Base-by-base conservation (phyloP, 2,329 filamentous ascomycete species). In the Colletotrichum navitas region DNA sequence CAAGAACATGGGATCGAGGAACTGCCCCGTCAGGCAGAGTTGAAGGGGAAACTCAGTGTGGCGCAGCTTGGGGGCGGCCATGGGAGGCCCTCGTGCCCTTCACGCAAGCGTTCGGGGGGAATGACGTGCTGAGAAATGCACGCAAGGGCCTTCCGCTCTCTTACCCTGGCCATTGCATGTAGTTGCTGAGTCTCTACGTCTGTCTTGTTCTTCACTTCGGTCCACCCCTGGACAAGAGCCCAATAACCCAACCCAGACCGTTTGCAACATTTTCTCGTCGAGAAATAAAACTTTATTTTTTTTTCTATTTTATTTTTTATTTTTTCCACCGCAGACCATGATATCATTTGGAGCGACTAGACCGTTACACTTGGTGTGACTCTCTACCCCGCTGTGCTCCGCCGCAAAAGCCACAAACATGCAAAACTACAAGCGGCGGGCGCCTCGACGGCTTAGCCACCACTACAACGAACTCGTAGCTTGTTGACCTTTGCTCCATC, bases 11-110 rank as follows among this genome's bases (percentile, higher is more conserved):
- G 39, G 63, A 39, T 29, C 1, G 2, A 60, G 18, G 66, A 67
- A 67, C 49, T 45, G 68, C 68, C 68, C 68, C 62, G 68, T 71
- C 49, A 71, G 68, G 68, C 68, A 71, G 56, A 71, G 47, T 66
- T 26, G 24, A 32, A 32, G 11, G 47, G 29, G 62, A n/a, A 45
- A 21, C n/a, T 10, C 21, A 56, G 26, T 62, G 68, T 62, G 68
- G 68, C 68, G 59, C 41, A 67, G 68, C 54, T 29, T n/a, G n/a
- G 16, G 18, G 62, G 36, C 34, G 32, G n/a, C 45, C 32, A 26
- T 34, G 36, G 21, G 34, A 52, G 60, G 45, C 54, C 67, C 56
- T 55, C 32, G 32, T 26, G 67, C 54, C 34, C 62, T 39, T 39
- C 62, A 54, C 43, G 47, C 55, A 54, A 61, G 45, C 16, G 11